phyloP scores from a whole-genome alignment of 805 yeast genomes.

The Spathaspora sp. region DNA sequence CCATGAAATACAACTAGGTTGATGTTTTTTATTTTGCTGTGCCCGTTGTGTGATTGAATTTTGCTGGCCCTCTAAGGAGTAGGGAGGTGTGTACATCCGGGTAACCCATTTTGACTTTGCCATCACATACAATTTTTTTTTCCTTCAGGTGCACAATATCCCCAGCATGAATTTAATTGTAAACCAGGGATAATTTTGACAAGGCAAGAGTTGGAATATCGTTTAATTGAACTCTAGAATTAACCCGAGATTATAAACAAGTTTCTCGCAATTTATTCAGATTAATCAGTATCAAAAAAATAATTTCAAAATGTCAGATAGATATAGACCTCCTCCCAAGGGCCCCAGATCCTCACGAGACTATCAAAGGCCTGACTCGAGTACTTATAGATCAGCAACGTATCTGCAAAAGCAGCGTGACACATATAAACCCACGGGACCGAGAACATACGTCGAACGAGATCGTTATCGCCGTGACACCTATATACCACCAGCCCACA shows the following conservation, averaged over 20 bases:
- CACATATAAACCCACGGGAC: conserved; percentile 13
- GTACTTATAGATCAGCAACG: conserved; percentile 6
- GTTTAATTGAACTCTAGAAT: too few relatives aligned
- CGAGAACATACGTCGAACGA: conserved; percentile 18
- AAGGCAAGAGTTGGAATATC: too few relatives aligned
- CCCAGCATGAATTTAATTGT: neutral
- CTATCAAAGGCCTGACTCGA: conserved; percentile 4
- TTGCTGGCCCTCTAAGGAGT: neutral
- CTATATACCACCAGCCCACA: neutral
- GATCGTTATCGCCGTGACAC: conserved; percentile 18
- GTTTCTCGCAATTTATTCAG: neutral
- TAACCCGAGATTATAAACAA: neutral
- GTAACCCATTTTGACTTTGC: neutral
- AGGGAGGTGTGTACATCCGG: neutral
- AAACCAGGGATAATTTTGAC: neutral
- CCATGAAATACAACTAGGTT: neutral
- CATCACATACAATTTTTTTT: neutral
- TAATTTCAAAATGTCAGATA: conserved; percentile 25
- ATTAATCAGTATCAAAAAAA: neutral
- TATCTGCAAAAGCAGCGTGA: conserved; percentile 2
- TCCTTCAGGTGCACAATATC: neutral
- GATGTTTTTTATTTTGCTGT: neutral
- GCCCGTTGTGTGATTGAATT: neutral
- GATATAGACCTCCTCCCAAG: conserved; percentile 27
- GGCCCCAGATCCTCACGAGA: conserved; percentile 22